These are phyloP conservation scores for Hypoxylon rubiginosum DNA, from an alignment of 2,329 filamentous ascomycete genomes.

Conservation along the genomic window DNA sequence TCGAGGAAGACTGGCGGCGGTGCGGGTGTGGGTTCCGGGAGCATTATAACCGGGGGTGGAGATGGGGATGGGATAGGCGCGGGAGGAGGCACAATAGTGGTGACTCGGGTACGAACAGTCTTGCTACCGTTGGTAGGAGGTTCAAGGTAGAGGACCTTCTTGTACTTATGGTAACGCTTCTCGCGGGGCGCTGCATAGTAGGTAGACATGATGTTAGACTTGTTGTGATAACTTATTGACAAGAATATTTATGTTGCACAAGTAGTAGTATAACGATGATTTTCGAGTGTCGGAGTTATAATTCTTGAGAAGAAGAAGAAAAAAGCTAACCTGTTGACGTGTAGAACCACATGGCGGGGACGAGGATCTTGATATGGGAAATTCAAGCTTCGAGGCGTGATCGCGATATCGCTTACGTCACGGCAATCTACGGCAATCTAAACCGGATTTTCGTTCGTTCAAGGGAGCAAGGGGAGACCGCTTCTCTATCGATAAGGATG, in stretches of 20 bases:
- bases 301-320: not conserved
- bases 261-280: not conserved
- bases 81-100: slow-evolving; percentile 53
- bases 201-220: slow-evolving; percentile 50
- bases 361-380: slow-evolving; percentile 43
- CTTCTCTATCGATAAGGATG: slow-evolving; percentile 38
- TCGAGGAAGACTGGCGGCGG: slow-evolving; percentile 44
- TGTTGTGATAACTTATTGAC: slow-evolving; percentile 5
- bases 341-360: slow-evolving; percentile 48
- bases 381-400: slow-evolving; percentile 23
- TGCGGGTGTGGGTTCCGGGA: slow-evolving; percentile 43
- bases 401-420: slow-evolving; percentile 42
- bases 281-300: not conserved
- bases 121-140: slow-evolving; percentile 55
- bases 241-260: slow-evolving; percentile 9
- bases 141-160: slow-evolving; percentile 59
- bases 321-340: slow-evolving; percentile 49
- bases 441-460: slow-evolving; percentile 41
- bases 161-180: slow-evolving; percentile 54
- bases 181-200: slow-evolving; percentile 51
- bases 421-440: slow-evolving; percentile 34
- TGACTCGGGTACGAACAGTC: slow-evolving; percentile 55
- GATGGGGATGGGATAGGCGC: slow-evolving; percentile 48
- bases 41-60: slow-evolving; percentile 16
- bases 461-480: not conserved